Evolutionary conservation across 1,284 basidiomycete genomes (phyloP), one percentile per base, ranked within the genome.

Genomic region (Neonothopanus nambi): DNA sequence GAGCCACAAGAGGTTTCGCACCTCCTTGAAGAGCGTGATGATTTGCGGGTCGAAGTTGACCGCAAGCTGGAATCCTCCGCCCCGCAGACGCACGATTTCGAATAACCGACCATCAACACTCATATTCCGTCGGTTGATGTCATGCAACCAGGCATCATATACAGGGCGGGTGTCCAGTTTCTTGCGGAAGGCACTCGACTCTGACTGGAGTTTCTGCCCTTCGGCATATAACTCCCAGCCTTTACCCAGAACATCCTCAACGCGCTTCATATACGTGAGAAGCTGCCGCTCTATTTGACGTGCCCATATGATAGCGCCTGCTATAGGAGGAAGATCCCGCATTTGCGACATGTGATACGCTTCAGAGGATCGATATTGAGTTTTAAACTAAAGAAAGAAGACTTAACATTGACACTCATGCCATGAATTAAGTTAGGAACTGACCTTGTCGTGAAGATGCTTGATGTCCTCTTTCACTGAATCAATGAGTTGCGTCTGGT

Each of bases 211-310:
- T 65, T 95, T 95, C 70, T 98, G 94, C 5, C 97, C 97, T 64
- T 99, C 96, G n/a, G 96, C 94, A 63, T 99, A 99, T 57, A 95
- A 85, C 68, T 98, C 95, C 96, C 96, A 99, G 6, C 94, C 95
- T 70, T 94, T 95, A 8, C 96, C 97, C 11, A 99, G 87, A 2
- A 99, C 97, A 67, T 98, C 96, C 67, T 98, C 95, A 49, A 99
- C 96, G n/a, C 95, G 91, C 70, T 95, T 97, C 95, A 99, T 98
- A 75, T 98, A 98, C 2, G 93, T 89, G 60, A 91, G 80, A 12
- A 99, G 84, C 69, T 99, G 97, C 6, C 95, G 86, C 66, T 98
- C 96, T 61, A 99, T 99, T 75, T 99, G 96, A 8, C 91, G 84
- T 0, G 96, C 96, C 96, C 97, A 99, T 64, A 98, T 93, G 70